A percentile compares a stretch with the other conserved stretches of the same genome.
These are phyloP conservation scores for Xylaria curta DNA, from an alignment of 495 filamentous ascomycete species.

Conservation along the genomic window DNA sequence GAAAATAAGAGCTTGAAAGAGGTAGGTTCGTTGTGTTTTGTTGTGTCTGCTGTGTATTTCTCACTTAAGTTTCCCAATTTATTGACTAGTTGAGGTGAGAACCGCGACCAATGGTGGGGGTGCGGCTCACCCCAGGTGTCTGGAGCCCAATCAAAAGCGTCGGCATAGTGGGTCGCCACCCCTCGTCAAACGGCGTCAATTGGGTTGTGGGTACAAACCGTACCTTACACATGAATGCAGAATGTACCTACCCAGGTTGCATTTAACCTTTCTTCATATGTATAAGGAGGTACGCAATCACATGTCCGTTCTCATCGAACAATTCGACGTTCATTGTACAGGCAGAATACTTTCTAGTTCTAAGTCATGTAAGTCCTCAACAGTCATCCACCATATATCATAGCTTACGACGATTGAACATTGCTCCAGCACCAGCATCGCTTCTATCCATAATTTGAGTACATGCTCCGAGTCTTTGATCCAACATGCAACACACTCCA, in stretches of 20 bases:
- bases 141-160: constrained; percentile 23
- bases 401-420: neutral
- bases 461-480: neutral
- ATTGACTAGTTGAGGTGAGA: constrained; percentile 1
- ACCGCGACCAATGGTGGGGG: constrained; percentile 26
- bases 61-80: neutral
- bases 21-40: neutral
- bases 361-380: constrained; percentile 2
- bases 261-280: neutral
- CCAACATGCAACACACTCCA: constrained; percentile 34
- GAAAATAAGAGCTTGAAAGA: neutral
- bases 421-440: neutral
- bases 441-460: neutral
- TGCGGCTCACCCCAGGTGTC: constrained; percentile 28
- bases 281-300: neutral
- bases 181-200: constrained; percentile 1
- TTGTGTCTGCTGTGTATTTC: constrained; percentile 2
- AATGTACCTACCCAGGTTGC: neutral
- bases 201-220: neutral
- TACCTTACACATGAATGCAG: neutral
- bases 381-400: neutral
- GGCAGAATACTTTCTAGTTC: neutral
- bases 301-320: neutral
- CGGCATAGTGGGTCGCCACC: neutral
- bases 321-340: too few species aligned